Conservation (phyloP, 345 rosid species). For the Adansonia digitata region DNA sequence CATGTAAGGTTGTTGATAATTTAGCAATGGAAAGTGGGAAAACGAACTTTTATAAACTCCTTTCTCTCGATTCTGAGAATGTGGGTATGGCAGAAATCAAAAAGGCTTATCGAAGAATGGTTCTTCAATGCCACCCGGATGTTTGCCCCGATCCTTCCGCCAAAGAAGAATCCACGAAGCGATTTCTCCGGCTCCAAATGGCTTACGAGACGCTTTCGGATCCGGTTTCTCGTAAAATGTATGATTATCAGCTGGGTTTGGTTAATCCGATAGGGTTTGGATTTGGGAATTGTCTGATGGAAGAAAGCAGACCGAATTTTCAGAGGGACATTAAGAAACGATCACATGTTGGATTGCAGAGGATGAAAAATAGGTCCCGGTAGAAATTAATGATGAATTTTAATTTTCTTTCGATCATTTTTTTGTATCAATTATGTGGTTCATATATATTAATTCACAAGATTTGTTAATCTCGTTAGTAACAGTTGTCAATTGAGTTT, state of each 20-base stretch:
- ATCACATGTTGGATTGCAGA: conserved; percentile 17
- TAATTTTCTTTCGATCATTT: background rate
- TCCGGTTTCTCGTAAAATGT: conserved; percentile 19
- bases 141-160: conserved; percentile 24
- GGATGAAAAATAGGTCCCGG: conserved; percentile 14
- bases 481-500: too few species aligned
- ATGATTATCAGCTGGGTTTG: conserved; percentile 31
- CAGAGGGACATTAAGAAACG: conserved; percentile 21
- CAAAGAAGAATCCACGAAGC: conserved; percentile 23
- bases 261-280: background rate
- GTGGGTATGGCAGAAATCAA: conserved; percentile 35
- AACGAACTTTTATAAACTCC: conserved; percentile 29
- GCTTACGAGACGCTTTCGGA: conserved; percentile 42
- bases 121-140: conserved; percentile 34
- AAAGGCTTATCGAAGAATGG: conserved; percentile 47
- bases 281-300: background rate
- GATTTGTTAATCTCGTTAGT: too few species aligned
- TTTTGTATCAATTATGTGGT: too few species aligned
- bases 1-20: background rate
- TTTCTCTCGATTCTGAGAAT: conserved; percentile 29
- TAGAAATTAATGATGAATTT: background rate
- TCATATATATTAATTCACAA: too few species aligned
- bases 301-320: conserved; percentile 2
- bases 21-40: conserved; percentile 3
- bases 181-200: conserved; percentile 35